Base-by-base conservation (phyloP, 345 rosid species). In the Murraya paniculata region DNA sequence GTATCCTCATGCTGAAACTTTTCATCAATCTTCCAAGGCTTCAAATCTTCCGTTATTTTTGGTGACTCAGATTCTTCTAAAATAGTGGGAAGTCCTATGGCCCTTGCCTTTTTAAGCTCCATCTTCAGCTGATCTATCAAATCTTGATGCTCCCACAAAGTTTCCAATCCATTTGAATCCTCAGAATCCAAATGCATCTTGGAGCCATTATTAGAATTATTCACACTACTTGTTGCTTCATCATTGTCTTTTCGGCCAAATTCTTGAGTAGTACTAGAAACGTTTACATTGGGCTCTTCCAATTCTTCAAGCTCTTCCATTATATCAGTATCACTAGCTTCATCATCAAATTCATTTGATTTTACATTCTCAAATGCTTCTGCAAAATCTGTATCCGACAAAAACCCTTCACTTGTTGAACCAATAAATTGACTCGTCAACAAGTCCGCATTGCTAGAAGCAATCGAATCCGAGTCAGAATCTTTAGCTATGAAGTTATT, bases 11-110 rank as follows among this genome's bases (percentile, higher is more conserved):
- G 89, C 36, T 83, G 90, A 59, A 83, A 87, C 72, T 82, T 92
- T 62, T 92, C 94, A 58, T 95, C 95, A 19, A 96, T 94, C 82
- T 89, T 96, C 97, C 95, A 94, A 62, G 98, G 98, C 83, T 91
- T 96, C 70, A 96, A 85, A 85, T 91, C 95, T 68, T 92, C 97
- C 84, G 84, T 88, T 64, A 94, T 87, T 56, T 88, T 90, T 0
- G 97, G 97, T 39, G 84, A 88, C 75, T 92, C 97, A 3, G 89
- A 93, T 31, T 93, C 97, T 78, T 96, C 99, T 4, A 73, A 78
- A 36, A 92, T 91, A 24, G 98, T 96, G 8, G 94, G 91, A 69
- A 96, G 89, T 59, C 97, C 93, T 8, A 90, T 89, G 11, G 95
- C 95, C 84, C 83, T 96, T 6, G 86, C 97, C 83, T 91, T 96